Conservation (phyloP, 768 basidiomycete genomes). For the Leccinum barrowsii region DNA sequence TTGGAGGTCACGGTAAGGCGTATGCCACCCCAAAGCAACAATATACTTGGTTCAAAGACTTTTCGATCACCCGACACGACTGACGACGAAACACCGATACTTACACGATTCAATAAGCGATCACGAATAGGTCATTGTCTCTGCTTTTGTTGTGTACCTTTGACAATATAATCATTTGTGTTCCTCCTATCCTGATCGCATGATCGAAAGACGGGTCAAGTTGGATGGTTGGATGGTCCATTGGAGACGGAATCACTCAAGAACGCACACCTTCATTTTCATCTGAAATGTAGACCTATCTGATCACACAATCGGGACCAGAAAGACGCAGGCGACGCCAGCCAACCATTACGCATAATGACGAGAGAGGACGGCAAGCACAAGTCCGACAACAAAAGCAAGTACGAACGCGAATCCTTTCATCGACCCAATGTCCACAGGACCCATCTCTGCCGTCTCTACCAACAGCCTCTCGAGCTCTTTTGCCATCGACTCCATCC, state of each 20-base stretch:
- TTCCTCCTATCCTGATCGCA: neutral
- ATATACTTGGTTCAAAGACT: slow-evolving; percentile 73
- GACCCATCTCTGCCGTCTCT: slow-evolving; percentile 57
- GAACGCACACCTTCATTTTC: too few relatives aligned
- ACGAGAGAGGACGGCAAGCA: slow-evolving; percentile 20
- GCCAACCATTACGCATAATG: neutral
- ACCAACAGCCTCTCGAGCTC: slow-evolving; percentile 53
- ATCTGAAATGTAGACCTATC: neutral
- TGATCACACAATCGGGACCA: neutral
- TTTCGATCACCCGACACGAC: slow-evolving; percentile 41
- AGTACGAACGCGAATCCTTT: slow-evolving; percentile 18
- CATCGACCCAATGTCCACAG: slow-evolving; percentile 22
- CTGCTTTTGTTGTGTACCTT: neutral
- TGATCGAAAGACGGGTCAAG: neutral
- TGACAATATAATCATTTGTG: neutral
- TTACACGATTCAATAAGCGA: neutral
- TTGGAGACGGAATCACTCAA: too few relatives aligned
- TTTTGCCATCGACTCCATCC: slow-evolving; percentile 70
- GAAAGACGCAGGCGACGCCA: neutral
- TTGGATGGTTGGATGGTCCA: too few relatives aligned
- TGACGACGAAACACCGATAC: slow-evolving; percentile 1
- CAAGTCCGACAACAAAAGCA: slow-evolving; percentile 25
- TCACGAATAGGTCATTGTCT: neutral
- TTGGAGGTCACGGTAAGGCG: slow-evolving; percentile 65
- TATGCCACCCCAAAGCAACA: slow-evolving; percentile 76